Conservation (phyloP, 176 grass and related monocot species). For the Oryza punctata region DNA sequence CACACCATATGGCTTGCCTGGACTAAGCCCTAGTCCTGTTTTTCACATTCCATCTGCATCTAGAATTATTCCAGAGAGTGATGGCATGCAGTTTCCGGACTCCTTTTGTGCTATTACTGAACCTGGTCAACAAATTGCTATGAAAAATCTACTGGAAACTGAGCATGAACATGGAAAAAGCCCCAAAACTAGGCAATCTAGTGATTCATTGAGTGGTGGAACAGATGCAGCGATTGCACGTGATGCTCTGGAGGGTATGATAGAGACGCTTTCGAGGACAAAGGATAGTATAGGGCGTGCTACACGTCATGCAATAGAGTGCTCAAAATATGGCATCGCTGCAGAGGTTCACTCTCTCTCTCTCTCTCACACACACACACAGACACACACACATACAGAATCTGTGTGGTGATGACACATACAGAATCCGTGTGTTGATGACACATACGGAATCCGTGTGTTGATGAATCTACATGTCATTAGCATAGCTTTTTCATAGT, state of each 20-base stretch:
- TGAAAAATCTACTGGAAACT: conserved; percentile 55
- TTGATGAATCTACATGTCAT: neutral
- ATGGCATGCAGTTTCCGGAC: conserved; percentile 37
- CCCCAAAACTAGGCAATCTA: conserved; percentile 49
- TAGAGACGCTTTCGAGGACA: conserved; percentile 96
- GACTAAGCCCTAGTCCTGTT: conserved; percentile 70
- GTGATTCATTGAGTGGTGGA: conserved; percentile 51
- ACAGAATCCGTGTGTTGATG: too few species aligned
- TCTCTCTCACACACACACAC: neutral
- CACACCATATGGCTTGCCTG: conserved; percentile 58
- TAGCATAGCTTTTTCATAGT: conserved; percentile 18
- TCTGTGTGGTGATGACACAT: neutral
- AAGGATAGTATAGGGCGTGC: conserved; percentile 99
- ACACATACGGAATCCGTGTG: neutral
- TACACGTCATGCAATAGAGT: conserved; percentile 90
- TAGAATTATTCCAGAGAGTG: conserved; percentile 58
- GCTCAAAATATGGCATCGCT: conserved; percentile 91
- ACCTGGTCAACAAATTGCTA: conserved; percentile 42
- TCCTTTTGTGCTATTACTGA: conserved; percentile 46
- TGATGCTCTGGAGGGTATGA: conserved; percentile 89
- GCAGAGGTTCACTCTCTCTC: conserved; percentile 60
- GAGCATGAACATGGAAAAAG: conserved; percentile 58
- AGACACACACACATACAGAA: neutral
- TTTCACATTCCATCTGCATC: conserved; percentile 61
- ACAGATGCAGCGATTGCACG: conserved; percentile 83